Conservation (phyloP, 1,284 basidiomycete genomes). For the Puccinia novopanici region DNA sequence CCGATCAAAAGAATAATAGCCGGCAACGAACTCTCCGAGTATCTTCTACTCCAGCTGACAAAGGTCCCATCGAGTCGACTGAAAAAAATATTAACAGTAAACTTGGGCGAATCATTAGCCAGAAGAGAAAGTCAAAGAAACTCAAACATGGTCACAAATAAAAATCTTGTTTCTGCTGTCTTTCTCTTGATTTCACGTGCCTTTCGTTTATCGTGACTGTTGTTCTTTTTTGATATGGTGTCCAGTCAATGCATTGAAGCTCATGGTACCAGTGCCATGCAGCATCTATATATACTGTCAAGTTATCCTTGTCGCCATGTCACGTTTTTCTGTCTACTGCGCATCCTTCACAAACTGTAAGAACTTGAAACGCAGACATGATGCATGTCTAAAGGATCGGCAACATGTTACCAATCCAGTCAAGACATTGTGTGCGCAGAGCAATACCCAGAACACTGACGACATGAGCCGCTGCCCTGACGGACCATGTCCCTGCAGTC, state of each 20-base stretch:
- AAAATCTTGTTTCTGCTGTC: not conserved
- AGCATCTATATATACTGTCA: not conserved
- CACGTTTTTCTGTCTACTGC: not conserved
- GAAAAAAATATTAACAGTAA: slow-evolving; percentile 18
- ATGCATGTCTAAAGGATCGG: not conserved
- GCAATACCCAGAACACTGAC: not conserved
- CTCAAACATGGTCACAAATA: slow-evolving; percentile 7
- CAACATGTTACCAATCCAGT: not conserved
- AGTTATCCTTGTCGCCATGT: not conserved
- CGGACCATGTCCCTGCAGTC: too few species aligned
- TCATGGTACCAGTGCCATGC: not conserved
- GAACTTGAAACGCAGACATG: not conserved
- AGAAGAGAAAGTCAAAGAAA: slow-evolving; percentile 24
- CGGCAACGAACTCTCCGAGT: slow-evolving; percentile 8
- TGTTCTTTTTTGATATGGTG: not conserved
- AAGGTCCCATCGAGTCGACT: not conserved
- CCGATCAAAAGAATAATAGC: slow-evolving; percentile 4
- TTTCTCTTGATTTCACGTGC: not conserved
- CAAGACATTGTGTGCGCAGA: not conserved
- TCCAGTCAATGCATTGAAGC: not conserved
- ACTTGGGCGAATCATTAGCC: slow-evolving; percentile 27
- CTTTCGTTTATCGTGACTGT: not conserved
- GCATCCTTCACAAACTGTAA: not conserved
- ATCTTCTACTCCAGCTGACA: not conserved
- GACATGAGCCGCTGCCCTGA: too few species aligned